A percentile compares a stretch with the other conserved stretches of the same genome.
Evolutionary conservation across 2,329 filamentous ascomycete genomes (phyloP).

Genomic region (Talaromyces sp.): DNA sequence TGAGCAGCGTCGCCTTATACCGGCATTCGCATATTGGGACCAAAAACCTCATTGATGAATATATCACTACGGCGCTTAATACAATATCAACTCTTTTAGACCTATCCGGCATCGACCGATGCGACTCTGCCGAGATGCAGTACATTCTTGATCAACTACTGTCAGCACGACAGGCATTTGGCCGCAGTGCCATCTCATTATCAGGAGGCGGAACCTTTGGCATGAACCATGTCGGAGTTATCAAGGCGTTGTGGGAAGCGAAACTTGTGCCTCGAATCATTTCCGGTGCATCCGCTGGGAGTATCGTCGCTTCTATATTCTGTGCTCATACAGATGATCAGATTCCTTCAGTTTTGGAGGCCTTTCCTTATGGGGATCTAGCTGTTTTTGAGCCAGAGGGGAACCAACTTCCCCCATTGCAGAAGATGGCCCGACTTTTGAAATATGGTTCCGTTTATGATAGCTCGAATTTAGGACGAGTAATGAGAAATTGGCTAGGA

Average conservation of each 20-base stretch:
- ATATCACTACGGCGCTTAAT: slow-evolving; percentile 73
- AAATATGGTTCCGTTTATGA: slow-evolving; percentile 85
- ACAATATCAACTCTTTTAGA: slow-evolving; percentile 72
- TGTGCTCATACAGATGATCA: slow-evolving; percentile 76
- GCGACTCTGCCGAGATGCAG: slow-evolving; percentile 56
- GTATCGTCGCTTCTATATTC: slow-evolving; percentile 77
- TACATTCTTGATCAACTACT: slow-evolving; percentile 66
- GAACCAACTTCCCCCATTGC: slow-evolving; percentile 60
- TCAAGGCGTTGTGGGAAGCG: slow-evolving; percentile 74
- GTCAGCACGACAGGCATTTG: slow-evolving; percentile 73
- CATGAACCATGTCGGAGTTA: slow-evolving; percentile 86
- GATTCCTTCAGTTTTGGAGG: slow-evolving; percentile 64
- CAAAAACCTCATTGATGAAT: slow-evolving; percentile 80
- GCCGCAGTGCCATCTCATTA: slow-evolving; percentile 76
- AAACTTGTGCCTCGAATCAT: slow-evolving; percentile 79
- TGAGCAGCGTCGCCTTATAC: slow-evolving; percentile 80
- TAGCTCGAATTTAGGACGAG: slow-evolving; percentile 72
- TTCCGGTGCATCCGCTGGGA: slow-evolving; percentile 81
- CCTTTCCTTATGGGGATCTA: slow-evolving; percentile 76
- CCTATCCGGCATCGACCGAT: slow-evolving; percentile 50
- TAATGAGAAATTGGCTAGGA: slow-evolving; percentile 77
- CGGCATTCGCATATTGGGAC: slow-evolving; percentile 81
- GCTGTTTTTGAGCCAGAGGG: slow-evolving; percentile 70
- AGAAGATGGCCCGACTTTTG: slow-evolving; percentile 68
- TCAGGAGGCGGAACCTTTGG: slow-evolving; percentile 87